phyloP scores from a whole-genome alignment of 2,329 filamentous ascomycete genomes.

The Stagonosporopsis tanaceti region DNA sequence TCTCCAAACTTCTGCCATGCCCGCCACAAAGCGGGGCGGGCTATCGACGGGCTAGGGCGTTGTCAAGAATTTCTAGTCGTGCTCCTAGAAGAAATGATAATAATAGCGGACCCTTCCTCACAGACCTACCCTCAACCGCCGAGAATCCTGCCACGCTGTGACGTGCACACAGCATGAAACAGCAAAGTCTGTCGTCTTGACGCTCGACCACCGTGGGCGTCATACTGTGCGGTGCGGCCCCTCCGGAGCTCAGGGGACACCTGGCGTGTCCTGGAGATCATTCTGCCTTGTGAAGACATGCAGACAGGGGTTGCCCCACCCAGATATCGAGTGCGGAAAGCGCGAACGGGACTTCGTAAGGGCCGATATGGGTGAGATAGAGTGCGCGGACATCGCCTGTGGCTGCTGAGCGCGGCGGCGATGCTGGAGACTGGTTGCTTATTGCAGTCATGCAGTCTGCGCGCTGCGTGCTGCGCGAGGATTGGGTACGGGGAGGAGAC shows the following conservation, averaged over 20 bases:
- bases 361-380: slow-evolving; percentile 26
- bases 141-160: slow-evolving; percentile 19
- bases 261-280: slow-evolving; percentile 12
- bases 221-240: slow-evolving; percentile 22
- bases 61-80: slow-evolving; percentile 31
- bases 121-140: slow-evolving; percentile 7
- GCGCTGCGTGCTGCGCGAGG: slow-evolving; percentile 13
- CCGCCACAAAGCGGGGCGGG: slow-evolving; percentile 34
- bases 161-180: slow-evolving; percentile 8
- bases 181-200: neutral
- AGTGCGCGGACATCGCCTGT: slow-evolving; percentile 25
- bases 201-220: slow-evolving; percentile 23
- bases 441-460: neutral
- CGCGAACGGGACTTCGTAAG: slow-evolving; percentile 34
- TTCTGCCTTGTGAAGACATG: slow-evolving; percentile 27
- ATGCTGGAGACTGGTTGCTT: neutral
- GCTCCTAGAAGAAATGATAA: slow-evolving; percentile 30
- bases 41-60: slow-evolving; percentile 33
- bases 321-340: slow-evolving; percentile 21
- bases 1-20: slow-evolving; percentile 25
- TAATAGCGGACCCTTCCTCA: slow-evolving; percentile 34
- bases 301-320: slow-evolving; percentile 34
- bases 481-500: neutral
- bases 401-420: slow-evolving; percentile 4
- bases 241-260: slow-evolving; percentile 24